Percentiles rank a stretch among this genome's conserved stretches.
phyloP scores from a whole-genome alignment of 495 filamentous ascomycete species.

The Umbilicaria muhlenbergii region DNA sequence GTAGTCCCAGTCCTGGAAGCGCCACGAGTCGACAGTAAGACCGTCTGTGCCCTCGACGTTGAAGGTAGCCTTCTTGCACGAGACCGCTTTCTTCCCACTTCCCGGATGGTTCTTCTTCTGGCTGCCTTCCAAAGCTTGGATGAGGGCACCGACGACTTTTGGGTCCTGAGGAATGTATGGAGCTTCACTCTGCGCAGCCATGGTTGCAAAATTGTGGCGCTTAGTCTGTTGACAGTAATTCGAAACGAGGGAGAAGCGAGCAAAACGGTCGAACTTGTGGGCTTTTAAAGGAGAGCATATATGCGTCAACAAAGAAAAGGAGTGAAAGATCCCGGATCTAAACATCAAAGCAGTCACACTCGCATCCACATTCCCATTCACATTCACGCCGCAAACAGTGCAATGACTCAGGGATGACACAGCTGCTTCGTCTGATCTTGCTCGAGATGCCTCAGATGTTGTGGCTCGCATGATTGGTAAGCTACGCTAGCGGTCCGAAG shows the following conservation, averaged over 20 bases:
- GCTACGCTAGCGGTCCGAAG: too few relatives aligned
- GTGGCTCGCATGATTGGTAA: too few relatives aligned
- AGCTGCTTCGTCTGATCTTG: too few relatives aligned
- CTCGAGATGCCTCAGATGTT: too few relatives aligned
- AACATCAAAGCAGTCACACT: too few relatives aligned
- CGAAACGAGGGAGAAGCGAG: background rate
- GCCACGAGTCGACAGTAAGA: conserved; percentile 74
- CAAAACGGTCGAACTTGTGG: background rate
- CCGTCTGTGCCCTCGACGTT: conserved; percentile 39
- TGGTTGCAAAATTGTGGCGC: conserved; percentile 2
- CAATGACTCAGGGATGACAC: too few relatives aligned
- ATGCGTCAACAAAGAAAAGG: background rate
- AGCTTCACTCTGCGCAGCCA: conserved; percentile 16
- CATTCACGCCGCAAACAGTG: too few relatives aligned
- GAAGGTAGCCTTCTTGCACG: conserved; percentile 62
- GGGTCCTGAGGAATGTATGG: conserved; percentile 51
- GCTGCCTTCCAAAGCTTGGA: conserved; percentile 38
- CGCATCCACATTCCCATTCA: too few relatives aligned
- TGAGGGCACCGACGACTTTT: conserved; percentile 41
- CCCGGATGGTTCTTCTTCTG: conserved; percentile 26
- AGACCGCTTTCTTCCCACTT: conserved; percentile 36
- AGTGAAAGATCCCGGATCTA: background rate
- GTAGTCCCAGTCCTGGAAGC: conserved; percentile 88
- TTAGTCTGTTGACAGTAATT: background rate
- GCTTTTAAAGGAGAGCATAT: background rate